Evolutionary conservation across 2,329 filamentous ascomycete species (phyloP).

Genomic region (Albifimbria verrucaria): DNA sequence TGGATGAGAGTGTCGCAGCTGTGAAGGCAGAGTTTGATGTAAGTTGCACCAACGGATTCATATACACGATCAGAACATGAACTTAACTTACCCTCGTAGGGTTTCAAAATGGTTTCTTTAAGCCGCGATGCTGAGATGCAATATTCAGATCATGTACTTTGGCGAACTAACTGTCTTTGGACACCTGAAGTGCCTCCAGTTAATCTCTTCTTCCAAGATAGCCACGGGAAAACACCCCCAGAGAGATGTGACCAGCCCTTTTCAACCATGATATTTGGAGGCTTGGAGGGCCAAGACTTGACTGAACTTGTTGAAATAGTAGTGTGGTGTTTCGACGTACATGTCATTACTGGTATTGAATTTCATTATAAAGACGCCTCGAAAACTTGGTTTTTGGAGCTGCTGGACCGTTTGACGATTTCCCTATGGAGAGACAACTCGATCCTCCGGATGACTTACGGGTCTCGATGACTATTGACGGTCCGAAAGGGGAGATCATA

Average conservation of each 20-base stretch:
- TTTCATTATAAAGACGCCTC: conserved; percentile 7
- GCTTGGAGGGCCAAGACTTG: conserved; percentile 1
- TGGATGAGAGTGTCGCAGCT: conserved; percentile 3
- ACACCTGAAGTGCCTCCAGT: conserved; percentile 5
- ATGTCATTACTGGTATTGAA: conserved; percentile 7
- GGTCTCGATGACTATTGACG: conserved; percentile 5
- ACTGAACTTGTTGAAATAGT: conserved; percentile 6
- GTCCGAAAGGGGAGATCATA: conserved; percentile 8
- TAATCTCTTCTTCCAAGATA: conserved; percentile 6
- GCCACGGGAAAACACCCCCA: conserved; percentile 1
- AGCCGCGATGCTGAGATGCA: neutral
- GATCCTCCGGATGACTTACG: neutral
- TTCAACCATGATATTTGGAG: conserved; percentile 8
- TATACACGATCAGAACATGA: neutral
- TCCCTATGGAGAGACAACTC: neutral
- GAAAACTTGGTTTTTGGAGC: conserved; percentile 6
- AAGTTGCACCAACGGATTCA: too few species aligned
- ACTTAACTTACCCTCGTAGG: conserved; percentile 5
- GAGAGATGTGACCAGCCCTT: neutral
- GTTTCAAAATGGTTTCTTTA: conserved; percentile 10
- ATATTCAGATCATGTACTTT: neutral
- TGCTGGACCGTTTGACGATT: neutral
- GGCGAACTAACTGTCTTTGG: conserved; percentile 11
- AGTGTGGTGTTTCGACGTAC: conserved; percentile 7
- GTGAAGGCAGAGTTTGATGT: conserved; percentile 14